Conservation (phyloP, 2,329 filamentous ascomycete genomes). For the Sclerotinia sclerotiorum region DNA sequence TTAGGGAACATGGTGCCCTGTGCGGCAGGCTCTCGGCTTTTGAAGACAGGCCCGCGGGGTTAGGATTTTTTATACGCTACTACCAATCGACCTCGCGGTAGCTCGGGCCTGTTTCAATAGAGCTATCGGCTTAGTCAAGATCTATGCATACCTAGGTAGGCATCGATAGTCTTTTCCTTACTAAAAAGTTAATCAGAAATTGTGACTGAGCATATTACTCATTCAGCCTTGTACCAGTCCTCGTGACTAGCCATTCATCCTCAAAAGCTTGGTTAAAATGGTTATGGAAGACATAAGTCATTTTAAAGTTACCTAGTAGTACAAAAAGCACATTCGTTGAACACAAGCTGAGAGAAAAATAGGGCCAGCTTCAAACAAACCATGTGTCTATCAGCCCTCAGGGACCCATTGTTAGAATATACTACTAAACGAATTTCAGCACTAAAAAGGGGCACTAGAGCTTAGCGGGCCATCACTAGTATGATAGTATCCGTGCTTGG, state of each 20-base stretch:
- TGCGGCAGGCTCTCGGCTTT: not conserved
- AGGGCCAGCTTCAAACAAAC: not conserved
- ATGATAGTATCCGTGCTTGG: not conserved
- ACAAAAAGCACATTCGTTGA: not conserved
- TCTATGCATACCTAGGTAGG: too few relatives aligned
- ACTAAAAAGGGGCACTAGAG: conserved; percentile 1
- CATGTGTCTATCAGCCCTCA: not conserved
- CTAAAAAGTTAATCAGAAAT: not conserved
- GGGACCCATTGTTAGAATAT: not conserved
- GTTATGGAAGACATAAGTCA: not conserved
- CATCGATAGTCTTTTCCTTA: too few relatives aligned
- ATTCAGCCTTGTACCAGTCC: not conserved
- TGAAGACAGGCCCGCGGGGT: not conserved
- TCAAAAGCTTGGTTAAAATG: not conserved
- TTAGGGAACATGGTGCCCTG: not conserved
- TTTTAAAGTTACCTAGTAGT: not conserved
- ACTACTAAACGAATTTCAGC: not conserved
- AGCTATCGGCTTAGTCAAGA: not conserved
- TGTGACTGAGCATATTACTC: not conserved
- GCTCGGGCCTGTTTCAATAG: not conserved
- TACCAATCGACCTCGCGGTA: not conserved
- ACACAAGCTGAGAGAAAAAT: not conserved
- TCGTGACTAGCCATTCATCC: not conserved
- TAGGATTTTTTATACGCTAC: not conserved
- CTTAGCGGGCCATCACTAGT: conserved; percentile 3